Evolutionary conservation across 768 basidiomycete genomes (phyloP).

Genomic region (Hypsizygus marmoreus): DNA sequence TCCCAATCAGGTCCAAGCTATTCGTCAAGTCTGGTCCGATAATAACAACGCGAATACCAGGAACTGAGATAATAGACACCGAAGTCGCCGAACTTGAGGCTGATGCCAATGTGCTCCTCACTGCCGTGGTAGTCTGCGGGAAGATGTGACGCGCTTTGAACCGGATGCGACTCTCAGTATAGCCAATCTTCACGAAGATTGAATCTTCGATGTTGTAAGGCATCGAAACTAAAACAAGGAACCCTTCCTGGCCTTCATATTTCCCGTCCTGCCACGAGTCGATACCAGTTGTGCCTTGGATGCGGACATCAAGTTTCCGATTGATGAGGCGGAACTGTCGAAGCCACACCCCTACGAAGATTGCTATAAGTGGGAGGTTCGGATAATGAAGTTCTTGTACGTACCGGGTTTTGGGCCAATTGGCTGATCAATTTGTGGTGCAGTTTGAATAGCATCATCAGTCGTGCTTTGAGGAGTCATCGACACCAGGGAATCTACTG

Average conservation of each 20-base stretch:
- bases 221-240: background rate
- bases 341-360: background rate
- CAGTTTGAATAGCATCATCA: no score
- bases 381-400: background rate
- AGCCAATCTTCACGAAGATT: background rate
- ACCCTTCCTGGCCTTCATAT: background rate
- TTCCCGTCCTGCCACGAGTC: background rate
- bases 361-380: background rate
- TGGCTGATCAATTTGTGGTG: background rate
- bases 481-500: no score
- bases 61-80: no score
- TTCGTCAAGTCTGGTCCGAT: constrained; percentile 1
- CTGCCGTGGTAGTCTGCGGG: background rate
- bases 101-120: background rate
- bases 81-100: background rate
- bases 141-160: background rate
- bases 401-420: background rate
- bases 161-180: background rate
- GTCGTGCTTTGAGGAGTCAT: no score
- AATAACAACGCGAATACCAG: background rate
- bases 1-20: background rate
- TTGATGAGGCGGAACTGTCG: background rate
- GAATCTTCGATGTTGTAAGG: background rate
- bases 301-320: background rate
- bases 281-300: background rate